Evolutionary conservation across 225 moss, liverwort and hornwort genomes (phyloP), one percentile per base, ranked within the genome.

Genomic region (Asterella californica): DNA sequence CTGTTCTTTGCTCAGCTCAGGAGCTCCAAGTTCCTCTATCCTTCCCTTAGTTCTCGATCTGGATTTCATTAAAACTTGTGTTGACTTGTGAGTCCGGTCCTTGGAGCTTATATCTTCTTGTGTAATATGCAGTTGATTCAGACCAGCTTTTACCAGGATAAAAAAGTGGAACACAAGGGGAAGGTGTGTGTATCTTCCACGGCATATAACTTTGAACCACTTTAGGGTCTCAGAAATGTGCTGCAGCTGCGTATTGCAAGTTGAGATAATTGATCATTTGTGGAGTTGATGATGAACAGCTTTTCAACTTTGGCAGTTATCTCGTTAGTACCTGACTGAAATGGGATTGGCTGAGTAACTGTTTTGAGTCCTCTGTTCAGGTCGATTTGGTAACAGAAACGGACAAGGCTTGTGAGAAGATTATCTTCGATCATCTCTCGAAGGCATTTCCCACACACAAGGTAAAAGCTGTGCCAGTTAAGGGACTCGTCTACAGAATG

Each of bases 341-440:
- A 29, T n/a, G n/a, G n/a, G 4, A 33, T 67, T 67, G 34, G 29
- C 67, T 67, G 4, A 30, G 27, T n/a, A n/a, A 9, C 21, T 62
- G 9, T 25, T n/a, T 62, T 12, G 67, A 30, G 15, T 32, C 29
- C 30, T 32, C 27, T 15, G 27, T 14, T 45, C 89, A 94, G 94
- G 92, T 91, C 57, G 99, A 99, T 86, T 83, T 99, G 34, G 93
- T 99, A 5, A 99, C 95, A 0, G 93, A 95, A 85, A 99, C 99
- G 21, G 99, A 99, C 79, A 93, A 90, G 78, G 83, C 83, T 24
- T 99, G 99, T 59, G 99, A 99, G 83, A 86, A 89, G 34, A 85
- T 90, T 0, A 99, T 99, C 70, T 99, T 95, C 72, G 75, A 83
- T 52, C 87, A 88, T 76, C 85, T 99, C 36, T 90, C 80, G 55